Conservation (phyloP, 306 rosid species). For the Prunus dulcis region DNA sequence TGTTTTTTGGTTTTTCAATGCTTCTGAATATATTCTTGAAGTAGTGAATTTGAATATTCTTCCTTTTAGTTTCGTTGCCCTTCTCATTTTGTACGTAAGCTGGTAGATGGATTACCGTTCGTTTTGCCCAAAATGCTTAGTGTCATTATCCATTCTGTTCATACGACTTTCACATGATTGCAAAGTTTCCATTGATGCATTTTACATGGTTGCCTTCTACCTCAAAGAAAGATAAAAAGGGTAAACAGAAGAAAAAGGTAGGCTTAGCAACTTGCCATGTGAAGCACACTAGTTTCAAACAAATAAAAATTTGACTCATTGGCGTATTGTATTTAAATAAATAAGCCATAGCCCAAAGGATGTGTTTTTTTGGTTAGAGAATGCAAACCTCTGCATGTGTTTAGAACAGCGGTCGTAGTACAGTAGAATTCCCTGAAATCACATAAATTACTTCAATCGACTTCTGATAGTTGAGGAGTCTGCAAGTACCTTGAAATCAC, state of each 20-base stretch:
- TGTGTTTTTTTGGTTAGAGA: too few species aligned
- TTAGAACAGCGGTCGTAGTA: constrained; percentile 29
- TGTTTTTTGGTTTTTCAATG: not conserved
- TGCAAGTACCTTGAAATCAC: constrained; percentile 5
- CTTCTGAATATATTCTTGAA: constrained; percentile 11
- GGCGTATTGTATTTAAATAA: too few species aligned
- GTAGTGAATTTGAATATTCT: constrained; percentile 17
- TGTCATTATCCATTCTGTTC: not conserved
- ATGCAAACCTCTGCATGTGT: constrained; percentile 27
- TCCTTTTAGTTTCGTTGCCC: not conserved
- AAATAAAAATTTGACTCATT: too few species aligned
- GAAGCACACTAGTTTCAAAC: too few species aligned
- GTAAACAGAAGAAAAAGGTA: not conserved
- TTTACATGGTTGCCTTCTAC: not conserved
- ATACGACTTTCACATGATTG: not conserved
- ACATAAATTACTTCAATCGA: constrained; percentile 26
- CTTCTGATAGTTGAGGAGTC: constrained; percentile 30
- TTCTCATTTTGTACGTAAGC: constrained; percentile 14
- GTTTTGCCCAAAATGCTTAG: not conserved
- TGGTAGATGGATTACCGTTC: not conserved
- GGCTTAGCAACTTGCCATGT: too few species aligned
- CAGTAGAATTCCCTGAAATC: constrained; percentile 35
- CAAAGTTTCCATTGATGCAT: not conserved
- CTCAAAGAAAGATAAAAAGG: not conserved
- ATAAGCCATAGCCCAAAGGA: too few species aligned